phyloP scores from a whole-genome alignment of 2,329 filamentous ascomycete species.

The Ophiostoma himal-ulmi region DNA sequence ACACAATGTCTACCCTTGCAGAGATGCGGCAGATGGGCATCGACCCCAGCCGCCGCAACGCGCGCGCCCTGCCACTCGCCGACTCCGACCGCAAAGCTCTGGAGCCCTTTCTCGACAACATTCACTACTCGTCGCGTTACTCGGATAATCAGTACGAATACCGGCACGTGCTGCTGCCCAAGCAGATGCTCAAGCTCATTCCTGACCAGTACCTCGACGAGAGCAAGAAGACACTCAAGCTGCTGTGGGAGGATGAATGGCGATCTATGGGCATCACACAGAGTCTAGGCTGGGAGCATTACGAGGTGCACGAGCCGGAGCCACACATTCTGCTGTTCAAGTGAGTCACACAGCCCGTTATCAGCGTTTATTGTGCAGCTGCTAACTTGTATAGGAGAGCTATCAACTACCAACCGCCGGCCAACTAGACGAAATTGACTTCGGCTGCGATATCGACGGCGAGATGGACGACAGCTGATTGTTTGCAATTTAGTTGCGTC shows the following conservation, averaged over 20 bases:
- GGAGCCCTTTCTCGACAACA: slow-evolving; percentile 86
- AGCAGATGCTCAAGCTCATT: slow-evolving; percentile 96
- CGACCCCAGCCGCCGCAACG: slow-evolving; percentile 80
- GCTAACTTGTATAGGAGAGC: slow-evolving; percentile 54
- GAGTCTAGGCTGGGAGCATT: slow-evolving; percentile 99
- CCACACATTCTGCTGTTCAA: slow-evolving; percentile 98
- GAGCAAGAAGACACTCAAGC: slow-evolving; percentile 83
- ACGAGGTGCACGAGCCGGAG: slow-evolving; percentile 97
- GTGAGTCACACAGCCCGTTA: slow-evolving; percentile 50
- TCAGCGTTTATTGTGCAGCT: background rate
- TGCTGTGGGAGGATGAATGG: slow-evolving; percentile 99
- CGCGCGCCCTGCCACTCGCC: slow-evolving; percentile 70
- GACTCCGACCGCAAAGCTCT: slow-evolving; percentile 77
- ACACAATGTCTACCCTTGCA: slow-evolving; percentile 24
- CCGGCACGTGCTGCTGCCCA: slow-evolving; percentile 93
- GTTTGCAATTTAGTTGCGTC: background rate
- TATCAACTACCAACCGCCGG: slow-evolving; percentile 74
- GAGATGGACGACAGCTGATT: background rate
- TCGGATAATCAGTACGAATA: slow-evolving; percentile 92
- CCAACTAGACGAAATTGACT: slow-evolving; percentile 18
- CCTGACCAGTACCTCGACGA: slow-evolving; percentile 64
- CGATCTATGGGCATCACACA: slow-evolving; percentile 94
- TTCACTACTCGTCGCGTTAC: slow-evolving; percentile 82
- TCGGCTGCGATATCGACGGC: background rate
- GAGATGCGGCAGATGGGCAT: slow-evolving; percentile 50